These are phyloP conservation scores for Aspergillus sp. DNA, from an alignment of 2,329 filamentous ascomycete genomes.

Conservation along the genomic window DNA sequence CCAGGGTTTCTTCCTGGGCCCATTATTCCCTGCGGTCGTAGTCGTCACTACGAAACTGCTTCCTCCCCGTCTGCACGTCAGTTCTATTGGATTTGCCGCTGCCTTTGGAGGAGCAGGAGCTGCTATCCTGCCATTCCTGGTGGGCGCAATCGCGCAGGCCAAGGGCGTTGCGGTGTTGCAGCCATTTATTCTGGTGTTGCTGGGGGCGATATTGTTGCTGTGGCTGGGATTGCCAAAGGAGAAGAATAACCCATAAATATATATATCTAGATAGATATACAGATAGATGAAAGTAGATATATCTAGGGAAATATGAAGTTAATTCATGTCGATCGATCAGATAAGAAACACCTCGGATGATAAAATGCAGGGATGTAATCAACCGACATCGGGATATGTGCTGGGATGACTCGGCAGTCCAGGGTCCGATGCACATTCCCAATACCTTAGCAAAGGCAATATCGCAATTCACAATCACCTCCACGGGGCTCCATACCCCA, in stretches of 20 bases:
- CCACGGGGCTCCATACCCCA: background rate
- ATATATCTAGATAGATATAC: background rate
- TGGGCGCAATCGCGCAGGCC: constrained; percentile 47
- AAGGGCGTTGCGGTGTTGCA: constrained; percentile 57
- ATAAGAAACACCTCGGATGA: background rate
- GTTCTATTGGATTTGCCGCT: constrained; percentile 74
- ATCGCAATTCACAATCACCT: background rate
- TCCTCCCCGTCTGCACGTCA: constrained; percentile 68
- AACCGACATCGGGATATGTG: too few species aligned
- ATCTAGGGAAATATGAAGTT: background rate
- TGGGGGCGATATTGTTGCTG: constrained; percentile 46
- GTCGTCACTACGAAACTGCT: constrained; percentile 70
- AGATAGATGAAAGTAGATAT: background rate
- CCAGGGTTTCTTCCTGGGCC: constrained; percentile 75
- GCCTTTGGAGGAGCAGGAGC: constrained; percentile 73
- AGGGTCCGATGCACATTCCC: background rate
- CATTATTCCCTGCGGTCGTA: constrained; percentile 71
- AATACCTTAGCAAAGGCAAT: background rate
- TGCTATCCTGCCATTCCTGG: constrained; percentile 39
- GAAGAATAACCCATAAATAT: constrained; percentile 3
- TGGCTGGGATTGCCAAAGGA: constrained; percentile 41
- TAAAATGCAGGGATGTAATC: background rate
- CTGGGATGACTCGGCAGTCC: too few species aligned
- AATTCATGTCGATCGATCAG: background rate
- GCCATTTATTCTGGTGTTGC: constrained; percentile 53